A percentile compares a stretch with the other conserved stretches of the same genome.
phyloP scores from a whole-genome alignment of 1,284 basidiomycete genomes.

The Quambalaria eucalypti region DNA sequence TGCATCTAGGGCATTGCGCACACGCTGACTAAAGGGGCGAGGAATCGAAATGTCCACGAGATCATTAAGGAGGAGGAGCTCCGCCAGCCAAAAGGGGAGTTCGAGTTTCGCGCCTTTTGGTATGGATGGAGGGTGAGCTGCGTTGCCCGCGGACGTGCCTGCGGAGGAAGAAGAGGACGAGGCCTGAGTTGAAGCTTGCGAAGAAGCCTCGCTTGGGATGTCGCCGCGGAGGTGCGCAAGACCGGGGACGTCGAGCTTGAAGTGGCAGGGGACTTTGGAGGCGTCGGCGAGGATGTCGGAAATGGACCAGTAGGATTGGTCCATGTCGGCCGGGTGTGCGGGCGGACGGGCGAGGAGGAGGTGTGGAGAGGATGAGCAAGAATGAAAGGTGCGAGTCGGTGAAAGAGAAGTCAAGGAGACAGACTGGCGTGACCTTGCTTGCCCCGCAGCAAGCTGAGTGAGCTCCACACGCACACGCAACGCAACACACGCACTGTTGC shows the following conservation, averaged over 20 bases:
- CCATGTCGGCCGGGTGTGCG: constrained; percentile 15
- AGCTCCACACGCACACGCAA: too few relatives aligned
- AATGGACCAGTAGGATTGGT: constrained; percentile 40
- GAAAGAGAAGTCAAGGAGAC: too few relatives aligned
- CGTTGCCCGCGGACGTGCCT: not conserved
- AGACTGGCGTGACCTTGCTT: too few relatives aligned
- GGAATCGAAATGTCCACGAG: constrained; percentile 38
- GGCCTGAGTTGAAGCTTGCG: not conserved
- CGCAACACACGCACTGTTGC: too few relatives aligned
- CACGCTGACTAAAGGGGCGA: constrained; percentile 28
- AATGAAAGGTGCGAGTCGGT: too few relatives aligned
- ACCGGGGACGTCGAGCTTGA: constrained; percentile 38
- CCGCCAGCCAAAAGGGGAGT: constrained; percentile 43
- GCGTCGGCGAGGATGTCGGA: constrained; percentile 37
- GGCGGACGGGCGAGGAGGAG: not conserved
- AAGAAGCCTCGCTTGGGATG: not conserved
- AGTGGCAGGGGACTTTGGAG: constrained; percentile 34
- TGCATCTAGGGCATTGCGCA: constrained; percentile 39
- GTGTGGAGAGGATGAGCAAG: not conserved
- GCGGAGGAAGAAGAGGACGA: not conserved
- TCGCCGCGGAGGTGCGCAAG: constrained; percentile 32
- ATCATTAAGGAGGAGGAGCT: constrained; percentile 36
- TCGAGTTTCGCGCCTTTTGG: constrained; percentile 21
- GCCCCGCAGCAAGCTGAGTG: too few relatives aligned
- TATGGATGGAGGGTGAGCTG: not conserved